Evolutionary conservation across 176 grass and related monocot species (phyloP), one percentile per base, ranked within the genome.

Genomic region (Otatea glauca): DNA sequence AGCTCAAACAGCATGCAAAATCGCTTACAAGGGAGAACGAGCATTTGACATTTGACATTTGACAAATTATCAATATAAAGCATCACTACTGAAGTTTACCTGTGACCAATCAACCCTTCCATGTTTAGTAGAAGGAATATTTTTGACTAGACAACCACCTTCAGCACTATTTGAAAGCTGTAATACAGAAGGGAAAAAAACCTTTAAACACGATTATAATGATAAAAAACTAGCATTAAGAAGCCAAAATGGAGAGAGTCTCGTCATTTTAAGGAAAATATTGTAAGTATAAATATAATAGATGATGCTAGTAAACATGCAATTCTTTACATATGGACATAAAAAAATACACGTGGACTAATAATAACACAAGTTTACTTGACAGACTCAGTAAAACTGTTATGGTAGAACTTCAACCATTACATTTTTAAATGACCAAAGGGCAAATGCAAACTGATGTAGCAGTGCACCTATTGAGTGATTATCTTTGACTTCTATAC

Each of bases 91-190:
- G 44, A 37, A 44, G 21, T 79, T 62, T 91, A 99, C 96, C 96
- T 99, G 89, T 87, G 96, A 99, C 91, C 93, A 99, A 89, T 99
- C 93, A 84, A 99, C 84, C 72, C 89, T 92, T 58, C 93, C 96
- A 84, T 99, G 90, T 74, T 94, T 91, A 70, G 81, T 92, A 81
- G 91, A 70, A 87, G 96, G 93, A 93, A 99, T 96, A 44, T 86
- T 86, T 38, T 88, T 88, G 56, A 94, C 70, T 41, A 74, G 72
- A 81, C 86, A 99, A 87, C 87, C 82, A 81, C 88, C 79, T 90
- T 92, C 93, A 79, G 56, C 74, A 61, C 84, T 86, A 78, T 96
- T 96, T 58, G 92, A 89, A 85, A 99, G 89, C 96, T 99, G 85
- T 42, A 93, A 80, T 50, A 85, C 77, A 93, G 55, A 90, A 78